A percentile compares a stretch with the other conserved stretches of the same genome.
Evolutionary conservation across 352 stramenopile genomes (phyloP).

Genomic region (Globisporangium nodosum): DNA sequence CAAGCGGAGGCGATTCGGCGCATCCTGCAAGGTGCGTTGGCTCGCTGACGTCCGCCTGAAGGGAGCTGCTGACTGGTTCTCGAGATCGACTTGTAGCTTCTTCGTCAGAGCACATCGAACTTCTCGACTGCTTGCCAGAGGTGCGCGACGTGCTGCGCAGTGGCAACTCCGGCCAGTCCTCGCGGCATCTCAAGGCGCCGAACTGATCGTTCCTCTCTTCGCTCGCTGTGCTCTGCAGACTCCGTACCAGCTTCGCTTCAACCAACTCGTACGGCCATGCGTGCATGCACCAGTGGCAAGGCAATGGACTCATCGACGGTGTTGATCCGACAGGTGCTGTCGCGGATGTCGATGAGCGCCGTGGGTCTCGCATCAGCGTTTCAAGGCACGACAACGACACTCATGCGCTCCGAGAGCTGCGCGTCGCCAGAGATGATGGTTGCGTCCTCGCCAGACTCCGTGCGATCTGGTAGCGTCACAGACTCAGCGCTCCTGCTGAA

Average conservation of each 20-base stretch:
- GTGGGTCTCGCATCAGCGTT: slow-evolving; percentile 7
- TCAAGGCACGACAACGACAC: not conserved
- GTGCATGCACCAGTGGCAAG: not conserved
- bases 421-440: not conserved
- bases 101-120: not conserved
- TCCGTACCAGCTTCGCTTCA: slow-evolving; percentile 10
- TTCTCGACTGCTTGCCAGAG: not conserved
- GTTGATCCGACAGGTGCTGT: not conserved
- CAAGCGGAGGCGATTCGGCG: not conserved
- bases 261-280: slow-evolving; percentile 20
- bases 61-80: not conserved
- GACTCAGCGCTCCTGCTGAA: slow-evolving; percentile 11
- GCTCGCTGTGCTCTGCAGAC: not conserved
- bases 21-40: slow-evolving; percentile 1
- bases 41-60: no score
- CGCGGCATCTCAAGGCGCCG: not conserved
- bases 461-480: not conserved
- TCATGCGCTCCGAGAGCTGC: not conserved
- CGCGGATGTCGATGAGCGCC: slow-evolving; percentile 1
- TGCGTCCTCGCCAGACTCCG: not conserved
- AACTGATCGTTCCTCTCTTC: not conserved
- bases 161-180: not conserved
- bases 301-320: not conserved
- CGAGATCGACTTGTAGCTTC: not conserved
- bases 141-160: not conserved